Base-by-base conservation (phyloP, 441 rosid species). In the Sinapis alba region DNA sequence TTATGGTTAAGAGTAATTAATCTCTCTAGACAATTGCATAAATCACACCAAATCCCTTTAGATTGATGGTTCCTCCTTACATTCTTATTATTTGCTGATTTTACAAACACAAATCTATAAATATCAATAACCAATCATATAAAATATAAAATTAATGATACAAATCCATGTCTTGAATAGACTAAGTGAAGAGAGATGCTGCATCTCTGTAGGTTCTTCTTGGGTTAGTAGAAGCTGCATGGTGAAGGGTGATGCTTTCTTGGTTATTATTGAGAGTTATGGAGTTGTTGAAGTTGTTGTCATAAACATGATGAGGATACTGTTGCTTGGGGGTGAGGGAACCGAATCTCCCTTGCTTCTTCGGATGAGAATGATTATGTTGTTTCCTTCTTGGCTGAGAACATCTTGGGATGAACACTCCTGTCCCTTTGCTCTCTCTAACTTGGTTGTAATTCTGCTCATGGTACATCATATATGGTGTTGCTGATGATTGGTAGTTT, bases 401-500 rank as follows among this genome's bases (percentile, higher is more conserved):
- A 56, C 88, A 84, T 78, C 68, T 82, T 28, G 98, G 98, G 69
- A 94, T 94, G 61, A 94, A 94, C 56, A 94, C 98, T 62, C 98
- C 97, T 34, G 98, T 92, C 41, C 98, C 98, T 85, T 90, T 89
- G 87, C 98, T 88, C 80, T 90, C 96, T 79, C 90, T 85, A 78
- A 41, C 12, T 34, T 57, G 72, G 84, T 84, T 79, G 84, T 84
- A 68, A 36, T 51, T 79, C 59, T 89, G 90, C 68, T 84, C 86
- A 47, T 82, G 38, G 56, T 73, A 78, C 78, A 73, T 78, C 74
- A 77, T 13, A 21, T 62, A 82, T 47, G 86, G 87, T 68, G 89
- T 79, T 62, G 80, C 74, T 27, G 72, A 62, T 62, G 76, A 13
- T 73, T 81, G 86, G 62, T 81, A 71, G 56, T 75, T 82, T 51